Conservation (phyloP, 2,329 filamentous ascomycete genomes). For the Rhinocladiella mackenziei region DNA sequence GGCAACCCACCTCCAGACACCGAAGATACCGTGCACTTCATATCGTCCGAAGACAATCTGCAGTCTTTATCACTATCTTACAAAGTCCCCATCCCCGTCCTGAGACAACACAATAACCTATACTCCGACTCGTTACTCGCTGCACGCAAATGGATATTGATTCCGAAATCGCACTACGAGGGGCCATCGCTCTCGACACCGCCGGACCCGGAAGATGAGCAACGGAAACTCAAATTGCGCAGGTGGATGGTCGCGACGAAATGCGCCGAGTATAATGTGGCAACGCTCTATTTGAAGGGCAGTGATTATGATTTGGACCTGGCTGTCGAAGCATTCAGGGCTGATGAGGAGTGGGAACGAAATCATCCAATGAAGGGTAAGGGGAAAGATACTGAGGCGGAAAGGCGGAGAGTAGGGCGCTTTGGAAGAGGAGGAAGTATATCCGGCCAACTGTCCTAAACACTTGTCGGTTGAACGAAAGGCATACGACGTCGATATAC, state of each 20-base stretch:
- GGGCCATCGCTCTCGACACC: slow-evolving; percentile 40
- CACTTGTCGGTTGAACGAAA: too few relatives aligned
- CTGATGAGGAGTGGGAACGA: slow-evolving; percentile 72
- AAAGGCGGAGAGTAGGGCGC: slow-evolving; percentile 1
- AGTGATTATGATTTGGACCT: slow-evolving; percentile 61
- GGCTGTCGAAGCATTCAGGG: slow-evolving; percentile 62
- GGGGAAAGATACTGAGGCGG: slow-evolving; percentile 25
- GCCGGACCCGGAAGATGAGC: slow-evolving; percentile 58
- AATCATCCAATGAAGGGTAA: slow-evolving; percentile 58
- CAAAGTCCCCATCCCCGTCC: slow-evolving; percentile 58
- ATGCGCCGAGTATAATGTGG: slow-evolving; percentile 59
- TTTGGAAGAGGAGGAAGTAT: slow-evolving; percentile 17
- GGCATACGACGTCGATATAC: too few relatives aligned
- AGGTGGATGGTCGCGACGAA: slow-evolving; percentile 78
- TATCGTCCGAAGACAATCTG: slow-evolving; percentile 67
- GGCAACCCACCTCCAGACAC: slow-evolving; percentile 10
- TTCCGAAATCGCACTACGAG: slow-evolving; percentile 67
- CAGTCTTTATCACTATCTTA: slow-evolving; percentile 68
- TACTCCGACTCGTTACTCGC: slow-evolving; percentile 67
- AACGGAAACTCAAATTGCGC: slow-evolving; percentile 66
- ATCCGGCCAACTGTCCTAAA: slow-evolving; percentile 23
- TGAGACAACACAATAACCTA: slow-evolving; percentile 66
- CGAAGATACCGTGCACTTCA: slow-evolving; percentile 66
- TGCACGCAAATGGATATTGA: slow-evolving; percentile 65
- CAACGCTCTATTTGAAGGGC: slow-evolving; percentile 67